A percentile compares a stretch with the other conserved stretches of the same genome.
phyloP scores from a whole-genome alignment of 2,329 filamentous ascomycete genomes.

The Lasiodiplodia sp. region DNA sequence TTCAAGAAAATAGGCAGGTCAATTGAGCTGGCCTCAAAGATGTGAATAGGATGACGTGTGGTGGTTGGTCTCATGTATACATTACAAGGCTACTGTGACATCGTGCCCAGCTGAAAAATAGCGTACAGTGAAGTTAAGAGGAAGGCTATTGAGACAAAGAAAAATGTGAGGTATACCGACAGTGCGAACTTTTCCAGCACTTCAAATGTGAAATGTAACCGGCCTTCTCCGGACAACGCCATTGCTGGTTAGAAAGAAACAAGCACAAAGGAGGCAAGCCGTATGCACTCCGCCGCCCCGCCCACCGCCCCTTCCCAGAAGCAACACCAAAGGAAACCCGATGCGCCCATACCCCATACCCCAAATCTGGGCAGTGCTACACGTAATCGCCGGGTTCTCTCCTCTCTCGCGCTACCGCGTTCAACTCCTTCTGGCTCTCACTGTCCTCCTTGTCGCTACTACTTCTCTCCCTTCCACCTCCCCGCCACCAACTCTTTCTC shows the following conservation, averaged over 20 bases:
- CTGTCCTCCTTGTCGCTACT: neutral
- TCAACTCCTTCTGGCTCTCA: constrained; percentile 10
- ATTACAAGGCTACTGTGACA: constrained; percentile 4
- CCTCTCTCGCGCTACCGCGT: neutral
- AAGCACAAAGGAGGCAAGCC: neutral
- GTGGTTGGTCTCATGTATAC: neutral
- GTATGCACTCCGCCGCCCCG: neutral
- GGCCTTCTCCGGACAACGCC: neutral
- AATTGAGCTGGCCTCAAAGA: neutral
- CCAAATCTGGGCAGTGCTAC: neutral
- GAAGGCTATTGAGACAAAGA: neutral
- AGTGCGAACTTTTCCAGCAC: constrained; percentile 3
- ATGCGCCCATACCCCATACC: neutral
- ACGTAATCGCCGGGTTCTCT: neutral
- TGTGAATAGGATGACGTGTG: neutral
- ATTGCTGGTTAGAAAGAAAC: neutral
- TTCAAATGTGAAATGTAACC: neutral
- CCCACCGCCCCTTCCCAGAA: neutral
- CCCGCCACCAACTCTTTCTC: constrained; percentile 18
- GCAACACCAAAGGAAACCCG: neutral
- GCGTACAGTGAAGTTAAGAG: neutral
- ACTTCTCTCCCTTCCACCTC: neutral
- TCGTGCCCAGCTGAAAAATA: neutral
- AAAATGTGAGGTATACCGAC: neutral
- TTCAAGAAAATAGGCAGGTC: neutral